These are phyloP conservation scores for Rhodosporidiobolus sp. DNA, from an alignment of 768 basidiomycete genomes.

Conservation along the genomic window DNA sequence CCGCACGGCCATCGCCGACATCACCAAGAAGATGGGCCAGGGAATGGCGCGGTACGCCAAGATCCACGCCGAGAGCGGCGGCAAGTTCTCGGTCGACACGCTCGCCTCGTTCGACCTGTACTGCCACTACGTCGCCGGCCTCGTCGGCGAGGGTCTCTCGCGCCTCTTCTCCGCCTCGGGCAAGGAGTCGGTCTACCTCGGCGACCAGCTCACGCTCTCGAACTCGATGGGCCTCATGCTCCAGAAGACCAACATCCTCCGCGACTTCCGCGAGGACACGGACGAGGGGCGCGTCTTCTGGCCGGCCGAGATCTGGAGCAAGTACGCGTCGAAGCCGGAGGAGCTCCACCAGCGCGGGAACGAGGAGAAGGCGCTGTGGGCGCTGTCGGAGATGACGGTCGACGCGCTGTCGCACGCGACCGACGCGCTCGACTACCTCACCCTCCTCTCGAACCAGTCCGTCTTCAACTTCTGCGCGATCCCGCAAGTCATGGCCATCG, in stretches of 20 bases:
- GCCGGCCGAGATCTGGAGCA: slow-evolving; percentile 87
- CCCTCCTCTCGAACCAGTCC: slow-evolving; percentile 78
- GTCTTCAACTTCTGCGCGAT: slow-evolving; percentile 96
- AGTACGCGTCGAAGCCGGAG: slow-evolving; percentile 44
- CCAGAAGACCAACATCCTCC: slow-evolving; percentile 97
- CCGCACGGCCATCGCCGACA: slow-evolving; percentile 74
- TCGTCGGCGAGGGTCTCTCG: slow-evolving; percentile 62
- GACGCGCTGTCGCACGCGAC: slow-evolving; percentile 79
- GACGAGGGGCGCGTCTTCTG: slow-evolving; percentile 85
- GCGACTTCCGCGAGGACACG: slow-evolving; percentile 88
- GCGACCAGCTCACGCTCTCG: slow-evolving; percentile 75
- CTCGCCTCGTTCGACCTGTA: slow-evolving; percentile 90
- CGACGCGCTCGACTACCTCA: slow-evolving; percentile 85
- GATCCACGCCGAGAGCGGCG: slow-evolving; percentile 61
- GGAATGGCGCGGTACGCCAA: slow-evolving; percentile 96
- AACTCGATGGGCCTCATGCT: slow-evolving; percentile 94
- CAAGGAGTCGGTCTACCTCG: slow-evolving; percentile 54
- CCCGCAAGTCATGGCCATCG: slow-evolving; percentile 91
- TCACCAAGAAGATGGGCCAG: slow-evolving; percentile 77
- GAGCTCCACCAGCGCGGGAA: slow-evolving; percentile 60
- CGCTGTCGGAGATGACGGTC: slow-evolving; percentile 80
- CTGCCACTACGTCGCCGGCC: slow-evolving; percentile 96
- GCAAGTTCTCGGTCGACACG: slow-evolving; percentile 67
- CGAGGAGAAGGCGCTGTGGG: slow-evolving; percentile 68
- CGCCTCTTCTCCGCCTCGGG: slow-evolving; percentile 38